Evolutionary conservation across 2,329 filamentous ascomycete genomes (phyloP).

Genomic region (Beauveria scarabaeidicola): DNA sequence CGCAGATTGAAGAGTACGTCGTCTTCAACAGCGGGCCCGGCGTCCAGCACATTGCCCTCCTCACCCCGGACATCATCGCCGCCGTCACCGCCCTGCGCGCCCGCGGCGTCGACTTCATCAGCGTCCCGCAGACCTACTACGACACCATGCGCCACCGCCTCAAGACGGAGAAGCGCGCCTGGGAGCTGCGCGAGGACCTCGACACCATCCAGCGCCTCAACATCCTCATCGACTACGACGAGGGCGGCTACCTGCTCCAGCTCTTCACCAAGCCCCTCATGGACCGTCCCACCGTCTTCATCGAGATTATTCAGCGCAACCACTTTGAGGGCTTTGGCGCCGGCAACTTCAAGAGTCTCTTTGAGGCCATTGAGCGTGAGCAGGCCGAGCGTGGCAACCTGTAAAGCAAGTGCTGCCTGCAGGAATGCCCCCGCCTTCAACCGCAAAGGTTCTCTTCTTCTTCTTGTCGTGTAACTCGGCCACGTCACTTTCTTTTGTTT

Average conservation of each 20-base stretch:
- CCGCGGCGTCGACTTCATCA: constrained; percentile 89
- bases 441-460: too few relatives aligned
- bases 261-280: constrained; percentile 81
- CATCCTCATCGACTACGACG: constrained; percentile 92
- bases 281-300: constrained; percentile 90
- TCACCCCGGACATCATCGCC: constrained; percentile 69
- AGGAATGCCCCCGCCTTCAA: neutral
- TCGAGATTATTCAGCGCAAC: constrained; percentile 91
- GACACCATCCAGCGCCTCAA: constrained; percentile 68
- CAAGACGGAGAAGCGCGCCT: constrained; percentile 50
- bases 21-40: constrained; percentile 84
- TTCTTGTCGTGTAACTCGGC: too few relatives aligned
- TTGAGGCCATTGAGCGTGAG: constrained; percentile 91
- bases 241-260: constrained; percentile 73
- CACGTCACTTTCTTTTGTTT: neutral
- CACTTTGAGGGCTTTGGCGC: constrained; percentile 89
- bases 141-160: constrained; percentile 65
- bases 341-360: constrained; percentile 90
- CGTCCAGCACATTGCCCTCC: constrained; percentile 87
- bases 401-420: constrained; percentile 27
- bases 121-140: constrained; percentile 82
- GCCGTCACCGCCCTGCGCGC: constrained; percentile 71
- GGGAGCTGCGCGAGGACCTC: constrained; percentile 70
- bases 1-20: constrained; percentile 90
- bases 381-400: constrained; percentile 81